phyloP scores from a whole-genome alignment of 2,329 filamentous ascomycete genomes.

The Orbilia blumenaviensis region DNA sequence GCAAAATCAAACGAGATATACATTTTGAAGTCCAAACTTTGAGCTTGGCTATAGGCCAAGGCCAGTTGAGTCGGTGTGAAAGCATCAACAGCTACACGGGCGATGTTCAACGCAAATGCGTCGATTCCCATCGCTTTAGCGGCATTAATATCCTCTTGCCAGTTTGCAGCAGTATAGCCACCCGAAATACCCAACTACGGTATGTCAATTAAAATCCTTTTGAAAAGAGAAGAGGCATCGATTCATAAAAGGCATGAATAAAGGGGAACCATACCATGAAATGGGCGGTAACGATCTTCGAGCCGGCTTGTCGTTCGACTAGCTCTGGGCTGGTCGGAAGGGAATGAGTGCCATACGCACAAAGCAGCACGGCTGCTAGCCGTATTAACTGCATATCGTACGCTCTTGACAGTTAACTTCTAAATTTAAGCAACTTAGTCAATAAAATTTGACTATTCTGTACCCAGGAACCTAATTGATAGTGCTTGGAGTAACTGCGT shows the following conservation, averaged over 20 bases:
- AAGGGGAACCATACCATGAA: conserved; percentile 36
- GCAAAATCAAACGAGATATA: conserved; percentile 60
- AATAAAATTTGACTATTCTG: neutral
- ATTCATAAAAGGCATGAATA: neutral
- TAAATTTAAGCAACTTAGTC: neutral
- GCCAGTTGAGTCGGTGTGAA: conserved; percentile 58
- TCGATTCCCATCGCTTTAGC: conserved; percentile 61
- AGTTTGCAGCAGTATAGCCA: conserved; percentile 58
- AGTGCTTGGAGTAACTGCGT: neutral
- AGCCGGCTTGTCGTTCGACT: conserved; percentile 27
- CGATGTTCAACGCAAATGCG: conserved; percentile 60
- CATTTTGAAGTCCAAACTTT: conserved; percentile 58
- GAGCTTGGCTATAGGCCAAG: conserved; percentile 60
- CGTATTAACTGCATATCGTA: conserved; percentile 37
- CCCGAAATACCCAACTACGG: conserved; percentile 59
- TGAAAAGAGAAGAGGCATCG: too few species aligned
- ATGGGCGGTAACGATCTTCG: conserved; percentile 42
- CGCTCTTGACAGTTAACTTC: neutral
- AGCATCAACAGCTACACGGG: conserved; percentile 59
- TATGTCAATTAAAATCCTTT: neutral
- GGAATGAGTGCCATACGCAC: conserved; percentile 38
- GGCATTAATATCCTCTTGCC: conserved; percentile 59
- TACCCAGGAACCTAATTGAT: neutral
- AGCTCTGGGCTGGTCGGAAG: conserved; percentile 27
- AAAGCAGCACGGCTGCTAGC: conserved; percentile 34